Conservation (phyloP, 139 green algal genomes). For the Tetradesmus obliquus region DNA sequence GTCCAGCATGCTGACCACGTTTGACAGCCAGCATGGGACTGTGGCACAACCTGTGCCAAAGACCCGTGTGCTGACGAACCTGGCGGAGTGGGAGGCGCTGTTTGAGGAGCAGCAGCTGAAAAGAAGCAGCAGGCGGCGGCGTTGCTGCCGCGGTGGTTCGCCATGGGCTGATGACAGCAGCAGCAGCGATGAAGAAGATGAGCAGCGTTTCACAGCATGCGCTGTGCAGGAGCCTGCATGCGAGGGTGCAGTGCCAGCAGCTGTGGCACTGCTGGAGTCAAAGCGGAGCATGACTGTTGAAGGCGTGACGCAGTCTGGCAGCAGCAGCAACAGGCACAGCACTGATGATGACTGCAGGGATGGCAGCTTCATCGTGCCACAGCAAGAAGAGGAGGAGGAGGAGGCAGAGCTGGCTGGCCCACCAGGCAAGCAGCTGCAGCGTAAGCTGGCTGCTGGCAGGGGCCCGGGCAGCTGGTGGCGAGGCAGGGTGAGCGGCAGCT, state of each 20-base stretch:
- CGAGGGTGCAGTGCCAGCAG: neutral
- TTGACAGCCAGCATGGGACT: neutral
- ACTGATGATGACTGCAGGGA: neutral
- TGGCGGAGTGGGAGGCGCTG: neutral
- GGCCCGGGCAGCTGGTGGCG: neutral
- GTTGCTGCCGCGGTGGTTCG: neutral
- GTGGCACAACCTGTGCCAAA: no score
- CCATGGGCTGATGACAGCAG: neutral
- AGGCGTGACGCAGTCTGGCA: no score
- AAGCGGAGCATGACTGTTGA: neutral
- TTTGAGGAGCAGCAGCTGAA: neutral
- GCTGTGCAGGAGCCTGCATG: neutral
- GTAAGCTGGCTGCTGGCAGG: neutral
- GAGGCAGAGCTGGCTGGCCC: neutral
- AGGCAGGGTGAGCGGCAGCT: neutral
- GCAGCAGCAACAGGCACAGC: neutral
- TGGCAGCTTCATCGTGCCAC: neutral
- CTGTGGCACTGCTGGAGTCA: neutral
- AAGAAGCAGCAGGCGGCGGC: neutral
- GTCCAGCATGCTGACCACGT: neutral
- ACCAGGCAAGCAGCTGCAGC: neutral
- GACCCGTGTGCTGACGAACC: no score
- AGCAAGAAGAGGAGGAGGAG: neutral
- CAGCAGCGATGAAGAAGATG: neutral
- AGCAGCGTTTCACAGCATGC: neutral